These are phyloP conservation scores for Colletotrichum caudatum DNA, from an alignment of 2,329 filamentous ascomycete genomes.

Conservation along the genomic window DNA sequence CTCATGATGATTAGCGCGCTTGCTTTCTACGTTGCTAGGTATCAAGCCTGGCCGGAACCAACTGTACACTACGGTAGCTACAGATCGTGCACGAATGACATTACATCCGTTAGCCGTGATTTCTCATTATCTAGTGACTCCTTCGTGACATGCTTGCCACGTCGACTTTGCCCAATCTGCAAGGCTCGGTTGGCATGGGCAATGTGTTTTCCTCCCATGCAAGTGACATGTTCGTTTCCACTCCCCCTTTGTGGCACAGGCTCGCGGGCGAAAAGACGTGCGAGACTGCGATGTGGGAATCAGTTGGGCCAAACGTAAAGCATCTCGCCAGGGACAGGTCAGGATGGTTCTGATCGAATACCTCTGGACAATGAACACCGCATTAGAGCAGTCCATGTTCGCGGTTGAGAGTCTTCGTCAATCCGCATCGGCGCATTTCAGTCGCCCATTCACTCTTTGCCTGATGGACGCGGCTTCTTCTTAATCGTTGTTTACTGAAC, in stretches of 20 bases:
- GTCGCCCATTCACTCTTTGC: background rate
- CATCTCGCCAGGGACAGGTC: too few species aligned
- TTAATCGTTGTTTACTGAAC: background rate
- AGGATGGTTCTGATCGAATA: too few species aligned
- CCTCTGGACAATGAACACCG: background rate
- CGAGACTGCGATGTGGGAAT: too few species aligned
- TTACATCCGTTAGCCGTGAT: background rate
- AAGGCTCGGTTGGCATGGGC: background rate
- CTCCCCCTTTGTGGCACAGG: too few species aligned
- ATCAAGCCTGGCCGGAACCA: background rate
- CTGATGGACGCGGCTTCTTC: background rate
- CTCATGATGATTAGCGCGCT: slow-evolving; percentile 4
- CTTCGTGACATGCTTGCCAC: background rate
- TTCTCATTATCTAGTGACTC: background rate
- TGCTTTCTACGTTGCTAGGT: slow-evolving; percentile 4
- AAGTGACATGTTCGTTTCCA: background rate
- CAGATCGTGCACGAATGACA: slow-evolving; percentile 21
- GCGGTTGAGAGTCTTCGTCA: background rate
- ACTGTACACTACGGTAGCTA: slow-evolving; percentile 35
- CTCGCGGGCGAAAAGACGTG: too few species aligned
- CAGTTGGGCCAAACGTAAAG: too few species aligned
- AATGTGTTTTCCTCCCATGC: too few species aligned
- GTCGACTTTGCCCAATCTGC: background rate
- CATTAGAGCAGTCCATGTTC: too few species aligned
- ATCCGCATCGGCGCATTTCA: too few species aligned